Evolutionary conservation across 2,329 filamentous ascomycete species (phyloP).

Genomic region (Colletotrichum orbiculare): DNA sequence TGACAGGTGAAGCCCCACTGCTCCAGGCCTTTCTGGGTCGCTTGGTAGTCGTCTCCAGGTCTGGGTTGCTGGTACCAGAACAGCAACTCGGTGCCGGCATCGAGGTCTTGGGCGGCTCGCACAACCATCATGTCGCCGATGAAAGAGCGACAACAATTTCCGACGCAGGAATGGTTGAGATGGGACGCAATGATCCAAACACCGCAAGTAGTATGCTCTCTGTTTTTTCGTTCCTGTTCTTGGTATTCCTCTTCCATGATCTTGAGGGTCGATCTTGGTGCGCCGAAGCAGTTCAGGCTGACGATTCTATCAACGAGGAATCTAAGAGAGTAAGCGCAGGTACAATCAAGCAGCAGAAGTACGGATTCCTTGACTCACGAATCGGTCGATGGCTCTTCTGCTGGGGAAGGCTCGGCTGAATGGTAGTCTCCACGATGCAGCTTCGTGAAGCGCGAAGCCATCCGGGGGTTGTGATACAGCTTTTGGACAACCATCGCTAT

Average conservation of each 20-base stretch:
- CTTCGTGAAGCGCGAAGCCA: slow-evolving; percentile 5
- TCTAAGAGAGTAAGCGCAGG: slow-evolving; percentile 39
- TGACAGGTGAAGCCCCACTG: slow-evolving; percentile 55
- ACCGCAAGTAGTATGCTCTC: slow-evolving; percentile 47
- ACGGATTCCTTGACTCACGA: no score
- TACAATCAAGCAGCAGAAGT: background rate
- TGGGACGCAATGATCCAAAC: slow-evolving; percentile 60
- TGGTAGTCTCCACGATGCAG: slow-evolving; percentile 40
- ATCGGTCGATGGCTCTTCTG: slow-evolving; percentile 56
- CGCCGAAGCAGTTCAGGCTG: slow-evolving; percentile 56
- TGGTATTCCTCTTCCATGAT: background rate
- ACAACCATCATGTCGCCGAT: slow-evolving; percentile 66
- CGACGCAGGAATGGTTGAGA: slow-evolving; percentile 64
- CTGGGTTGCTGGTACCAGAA: slow-evolving; percentile 50
- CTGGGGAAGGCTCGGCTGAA: slow-evolving; percentile 41
- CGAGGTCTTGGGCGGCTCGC: slow-evolving; percentile 56
- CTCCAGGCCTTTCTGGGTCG: slow-evolving; percentile 44
- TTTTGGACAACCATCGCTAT: slow-evolving; percentile 56
- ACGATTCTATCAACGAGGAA: slow-evolving; percentile 59
- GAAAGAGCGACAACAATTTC: slow-evolving; percentile 59
- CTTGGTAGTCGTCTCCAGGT: slow-evolving; percentile 40
- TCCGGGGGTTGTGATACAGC: slow-evolving; percentile 48
- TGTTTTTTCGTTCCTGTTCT: background rate
- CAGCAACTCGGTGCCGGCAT: slow-evolving; percentile 56
- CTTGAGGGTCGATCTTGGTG: slow-evolving; percentile 35